A percentile compares a stretch with the other conserved stretches of the same genome.
These are phyloP conservation scores for Hamamelis virginiana DNA, from an alignment of 164 flowering plant genomes.

Conservation along the genomic window DNA sequence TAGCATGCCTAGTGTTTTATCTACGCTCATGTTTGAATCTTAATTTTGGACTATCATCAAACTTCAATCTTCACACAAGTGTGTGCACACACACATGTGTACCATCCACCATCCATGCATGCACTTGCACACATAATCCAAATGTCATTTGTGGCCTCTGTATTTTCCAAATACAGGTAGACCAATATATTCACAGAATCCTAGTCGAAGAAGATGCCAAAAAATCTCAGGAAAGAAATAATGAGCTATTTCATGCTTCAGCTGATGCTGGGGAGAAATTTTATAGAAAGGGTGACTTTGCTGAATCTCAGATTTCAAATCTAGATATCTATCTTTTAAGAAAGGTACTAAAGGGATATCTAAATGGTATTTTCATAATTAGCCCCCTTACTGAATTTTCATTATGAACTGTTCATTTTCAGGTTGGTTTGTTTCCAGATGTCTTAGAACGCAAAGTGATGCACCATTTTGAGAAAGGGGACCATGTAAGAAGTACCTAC, in stretches of 20 bases:
- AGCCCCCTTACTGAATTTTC: not conserved
- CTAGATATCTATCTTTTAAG: constrained; percentile 74
- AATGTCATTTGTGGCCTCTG: not conserved
- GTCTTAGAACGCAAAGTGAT: constrained; percentile 69
- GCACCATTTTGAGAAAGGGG: constrained; percentile 80
- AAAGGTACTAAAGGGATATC: constrained; percentile 42
- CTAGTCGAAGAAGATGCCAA: constrained; percentile 82
- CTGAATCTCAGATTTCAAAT: constrained; percentile 51
- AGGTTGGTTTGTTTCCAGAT: constrained; percentile 98
- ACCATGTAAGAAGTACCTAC: constrained; percentile 54
- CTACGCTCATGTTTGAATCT: not conserved
- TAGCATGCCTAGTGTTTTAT: not conserved
- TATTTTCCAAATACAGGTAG: constrained; percentile 52
- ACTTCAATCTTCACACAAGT: not conserved
- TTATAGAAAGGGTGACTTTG: constrained; percentile 71
- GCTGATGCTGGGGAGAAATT: constrained; percentile 62
- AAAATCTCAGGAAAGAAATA: constrained; percentile 22
- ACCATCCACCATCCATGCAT: too few species aligned
- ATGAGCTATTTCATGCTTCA: constrained; percentile 62
- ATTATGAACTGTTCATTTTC: constrained; percentile 17
- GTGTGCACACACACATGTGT: not conserved
- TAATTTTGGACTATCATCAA: not conserved
- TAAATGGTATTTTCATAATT: not conserved
- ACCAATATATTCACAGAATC: constrained; percentile 78
- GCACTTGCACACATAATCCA: too few species aligned